Conservation (phyloP, 2,329 filamentous ascomycete species). For the Dactylellina parvicollis region DNA sequence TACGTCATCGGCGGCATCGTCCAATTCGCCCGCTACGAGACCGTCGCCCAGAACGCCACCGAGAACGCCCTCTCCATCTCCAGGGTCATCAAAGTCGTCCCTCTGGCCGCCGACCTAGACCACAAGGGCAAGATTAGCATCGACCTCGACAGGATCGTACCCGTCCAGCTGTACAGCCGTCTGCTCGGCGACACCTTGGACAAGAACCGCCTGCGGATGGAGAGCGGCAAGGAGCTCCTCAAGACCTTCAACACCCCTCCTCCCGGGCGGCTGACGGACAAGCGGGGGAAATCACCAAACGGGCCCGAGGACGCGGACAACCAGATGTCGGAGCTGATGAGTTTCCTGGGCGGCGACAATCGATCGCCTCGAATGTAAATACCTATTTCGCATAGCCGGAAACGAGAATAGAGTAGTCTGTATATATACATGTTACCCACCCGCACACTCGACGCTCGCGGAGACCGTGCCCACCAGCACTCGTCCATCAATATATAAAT, state of each 20-base stretch:
- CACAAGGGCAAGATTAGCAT: slow-evolving; percentile 36
- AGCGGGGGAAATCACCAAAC: slow-evolving; percentile 12
- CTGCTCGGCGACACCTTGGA: slow-evolving; percentile 1
- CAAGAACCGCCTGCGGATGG: background rate
- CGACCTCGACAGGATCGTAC: slow-evolving; percentile 29
- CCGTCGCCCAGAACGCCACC: background rate
- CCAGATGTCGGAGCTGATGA: slow-evolving; percentile 5
- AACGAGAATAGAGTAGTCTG: background rate
- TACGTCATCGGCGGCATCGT: slow-evolving; percentile 43
- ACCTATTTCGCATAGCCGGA: no score
- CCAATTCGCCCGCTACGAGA: slow-evolving; percentile 32
- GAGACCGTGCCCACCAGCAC: no score
- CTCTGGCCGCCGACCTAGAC: slow-evolving; percentile 24
- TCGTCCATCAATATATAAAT: no score
- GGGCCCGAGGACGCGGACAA: background rate
- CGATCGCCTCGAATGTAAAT: background rate
- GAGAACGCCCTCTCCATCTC: slow-evolving; percentile 26
- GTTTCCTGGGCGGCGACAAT: slow-evolving; percentile 5
- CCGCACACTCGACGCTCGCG: no score
- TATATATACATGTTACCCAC: no score
- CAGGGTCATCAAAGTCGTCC: slow-evolving; percentile 22
- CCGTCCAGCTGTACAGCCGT: slow-evolving; percentile 4
- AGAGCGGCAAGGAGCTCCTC: slow-evolving; percentile 2
- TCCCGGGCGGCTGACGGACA: slow-evolving; percentile 4
- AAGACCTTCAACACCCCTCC: background rate